These are phyloP conservation scores for Alternaria conjuncta DNA, from an alignment of 2,329 filamentous ascomycete genomes.

Conservation along the genomic window DNA sequence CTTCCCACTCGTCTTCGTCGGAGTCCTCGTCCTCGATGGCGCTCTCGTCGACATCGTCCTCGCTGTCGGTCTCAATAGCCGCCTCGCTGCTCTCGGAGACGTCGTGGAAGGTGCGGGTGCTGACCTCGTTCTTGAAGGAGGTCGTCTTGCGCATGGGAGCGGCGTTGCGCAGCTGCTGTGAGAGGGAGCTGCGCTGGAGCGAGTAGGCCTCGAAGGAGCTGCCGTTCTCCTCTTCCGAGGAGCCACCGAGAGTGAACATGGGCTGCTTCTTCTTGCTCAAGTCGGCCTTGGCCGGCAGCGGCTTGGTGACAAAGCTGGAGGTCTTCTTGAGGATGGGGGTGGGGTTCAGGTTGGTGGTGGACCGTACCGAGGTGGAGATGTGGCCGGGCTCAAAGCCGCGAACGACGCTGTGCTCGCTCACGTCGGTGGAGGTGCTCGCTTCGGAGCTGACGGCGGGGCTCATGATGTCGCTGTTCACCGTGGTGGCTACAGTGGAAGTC, in stretches of 20 bases:
- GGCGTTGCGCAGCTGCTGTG: conserved; percentile 59
- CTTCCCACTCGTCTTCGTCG: conserved; percentile 61
- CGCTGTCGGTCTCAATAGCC: conserved; percentile 65
- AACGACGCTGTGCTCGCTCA: conserved; percentile 73
- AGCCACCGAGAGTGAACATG: conserved; percentile 77
- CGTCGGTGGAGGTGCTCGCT: conserved; percentile 67
- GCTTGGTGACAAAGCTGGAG: conserved; percentile 37
- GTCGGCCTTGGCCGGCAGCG: conserved; percentile 40
- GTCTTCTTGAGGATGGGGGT: conserved; percentile 67
- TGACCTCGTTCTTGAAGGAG: conserved; percentile 80
- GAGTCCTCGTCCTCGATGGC: conserved; percentile 67
- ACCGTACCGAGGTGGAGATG: conserved; percentile 72
- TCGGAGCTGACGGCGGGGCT: conserved; percentile 60
- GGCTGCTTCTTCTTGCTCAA: conserved; percentile 69
- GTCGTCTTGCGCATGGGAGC: conserved; percentile 72
- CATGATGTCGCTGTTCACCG: conserved; percentile 50
- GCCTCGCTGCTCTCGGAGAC: conserved; percentile 63
- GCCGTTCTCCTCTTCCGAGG: conserved; percentile 84
- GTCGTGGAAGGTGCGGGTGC: conserved; percentile 69
- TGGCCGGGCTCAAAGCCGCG: conserved; percentile 85
- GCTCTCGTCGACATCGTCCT: conserved; percentile 65
- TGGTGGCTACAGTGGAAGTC: conserved; percentile 60
- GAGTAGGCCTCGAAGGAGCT: conserved; percentile 70
- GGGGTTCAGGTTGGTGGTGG: conserved; percentile 63
- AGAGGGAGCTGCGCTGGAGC: conserved; percentile 61